Conservation (phyloP, 1,139 yeast species). For the Zhuliangozyma blackwelliae region DNA sequence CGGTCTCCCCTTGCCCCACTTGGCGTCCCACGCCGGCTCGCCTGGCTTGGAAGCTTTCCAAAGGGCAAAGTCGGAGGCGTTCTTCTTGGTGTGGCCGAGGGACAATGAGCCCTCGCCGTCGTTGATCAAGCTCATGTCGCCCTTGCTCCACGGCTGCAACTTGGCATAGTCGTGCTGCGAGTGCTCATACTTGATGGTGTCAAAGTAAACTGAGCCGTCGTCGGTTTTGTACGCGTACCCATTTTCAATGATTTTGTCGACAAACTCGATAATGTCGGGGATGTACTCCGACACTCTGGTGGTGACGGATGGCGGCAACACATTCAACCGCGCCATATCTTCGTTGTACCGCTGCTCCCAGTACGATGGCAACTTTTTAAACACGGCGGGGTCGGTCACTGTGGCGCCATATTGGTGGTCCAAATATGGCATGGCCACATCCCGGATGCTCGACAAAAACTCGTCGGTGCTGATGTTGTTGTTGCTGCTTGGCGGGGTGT, state of each 20-base stretch:
- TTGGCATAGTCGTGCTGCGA: constrained; percentile 85
- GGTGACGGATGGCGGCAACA: constrained; percentile 75
- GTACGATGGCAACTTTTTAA: constrained; percentile 75
- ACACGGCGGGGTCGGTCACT: constrained; percentile 80
- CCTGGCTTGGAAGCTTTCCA: constrained; percentile 98
- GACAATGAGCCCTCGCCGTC: constrained; percentile 95
- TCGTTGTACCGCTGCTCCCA: constrained; percentile 85
- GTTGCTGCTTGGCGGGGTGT: constrained; percentile 5
- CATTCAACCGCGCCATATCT: constrained; percentile 84
- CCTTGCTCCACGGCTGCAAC: constrained; percentile 97
- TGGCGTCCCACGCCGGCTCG: constrained; percentile 93
- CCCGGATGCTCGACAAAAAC: constrained; percentile 55
- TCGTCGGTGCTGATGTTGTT: constrained; percentile 20
- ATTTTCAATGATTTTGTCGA: constrained; percentile 64
- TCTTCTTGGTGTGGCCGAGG: constrained; percentile 55
- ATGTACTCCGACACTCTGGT: constrained; percentile 97
- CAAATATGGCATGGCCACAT: constrained; percentile 67
- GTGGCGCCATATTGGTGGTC: constrained; percentile 70
- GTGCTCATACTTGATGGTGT: constrained; percentile 75
- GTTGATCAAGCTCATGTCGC: constrained; percentile 75
- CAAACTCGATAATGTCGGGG: constrained; percentile 83
- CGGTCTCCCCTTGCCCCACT: constrained; percentile 98
- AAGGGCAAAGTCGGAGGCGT: constrained; percentile 84
- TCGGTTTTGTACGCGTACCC: constrained; percentile 81
- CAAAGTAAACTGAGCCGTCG: constrained; percentile 95